phyloP scores from a whole-genome alignment of 495 filamentous ascomycete species.

The Tuber borchii region DNA sequence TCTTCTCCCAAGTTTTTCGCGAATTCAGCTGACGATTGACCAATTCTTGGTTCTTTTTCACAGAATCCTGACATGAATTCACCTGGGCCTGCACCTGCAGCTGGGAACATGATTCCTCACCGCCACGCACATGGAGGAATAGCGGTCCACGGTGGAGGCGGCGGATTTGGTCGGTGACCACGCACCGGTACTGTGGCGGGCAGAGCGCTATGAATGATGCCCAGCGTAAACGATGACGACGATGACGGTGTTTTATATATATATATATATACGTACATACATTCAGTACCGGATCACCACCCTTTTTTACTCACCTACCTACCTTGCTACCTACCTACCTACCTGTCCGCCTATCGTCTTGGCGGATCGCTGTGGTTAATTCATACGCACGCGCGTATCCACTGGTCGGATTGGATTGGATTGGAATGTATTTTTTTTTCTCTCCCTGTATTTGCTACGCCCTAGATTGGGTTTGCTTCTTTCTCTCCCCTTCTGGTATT shows the following conservation, averaged over 20 bases:
- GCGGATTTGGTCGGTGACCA: conserved; percentile 30
- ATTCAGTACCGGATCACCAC: not conserved
- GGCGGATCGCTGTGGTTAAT: not conserved
- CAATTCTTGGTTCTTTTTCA: not conserved
- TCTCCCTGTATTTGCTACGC: not conserved
- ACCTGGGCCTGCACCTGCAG: conserved; percentile 21
- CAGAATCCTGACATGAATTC: conserved; percentile 35
- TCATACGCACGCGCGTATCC: not conserved
- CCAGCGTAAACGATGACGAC: conserved; percentile 6
- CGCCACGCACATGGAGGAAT: conserved; percentile 29
- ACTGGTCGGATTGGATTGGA: conserved; percentile 1
- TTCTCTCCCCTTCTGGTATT: not conserved
- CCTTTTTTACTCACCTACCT: conserved; percentile 8
- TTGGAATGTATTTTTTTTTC: not conserved
- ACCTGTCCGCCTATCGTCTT: not conserved
- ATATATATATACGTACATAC: conserved; percentile 5
- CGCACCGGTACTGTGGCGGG: not conserved
- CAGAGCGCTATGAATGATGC: conserved; percentile 8
- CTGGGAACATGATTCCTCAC: conserved; percentile 24
- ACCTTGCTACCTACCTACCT: not conserved
- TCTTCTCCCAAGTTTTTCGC: not conserved
- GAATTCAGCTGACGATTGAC: not conserved
- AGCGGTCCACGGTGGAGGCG: conserved; percentile 14
- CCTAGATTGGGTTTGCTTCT: conserved; percentile 6
- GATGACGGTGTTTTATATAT: conserved; percentile 9